Percentiles rank a stretch among this genome's conserved stretches.
These are phyloP conservation scores for Prunus yedoensis DNA, from an alignment of 331 rosid species.

Conservation along the genomic window DNA sequence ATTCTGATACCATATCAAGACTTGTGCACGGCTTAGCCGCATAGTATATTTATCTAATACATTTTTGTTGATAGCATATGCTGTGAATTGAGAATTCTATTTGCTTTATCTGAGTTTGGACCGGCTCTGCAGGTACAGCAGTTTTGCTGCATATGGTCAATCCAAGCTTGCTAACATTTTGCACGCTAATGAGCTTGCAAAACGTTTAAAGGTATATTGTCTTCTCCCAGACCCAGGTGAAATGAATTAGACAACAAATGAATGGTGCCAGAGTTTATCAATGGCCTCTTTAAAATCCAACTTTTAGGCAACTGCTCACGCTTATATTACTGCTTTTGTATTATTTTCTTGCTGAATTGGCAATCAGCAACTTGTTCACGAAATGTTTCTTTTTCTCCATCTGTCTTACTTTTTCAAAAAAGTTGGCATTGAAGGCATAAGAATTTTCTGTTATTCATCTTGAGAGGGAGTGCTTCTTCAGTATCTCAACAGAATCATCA, in stretches of 20 bases:
- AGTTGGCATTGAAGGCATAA: neutral
- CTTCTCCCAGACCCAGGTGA: slow-evolving; percentile 1
- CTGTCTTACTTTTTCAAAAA: neutral
- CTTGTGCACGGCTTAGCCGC: no score
- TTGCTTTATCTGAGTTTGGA: neutral
- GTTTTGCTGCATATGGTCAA: slow-evolving; percentile 47
- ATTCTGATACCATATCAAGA: no score
- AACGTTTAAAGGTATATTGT: slow-evolving; percentile 30
- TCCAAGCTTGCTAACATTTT: slow-evolving; percentile 54
- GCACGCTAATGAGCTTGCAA: slow-evolving; percentile 55
- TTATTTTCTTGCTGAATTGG: neutral
- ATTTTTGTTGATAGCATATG: neutral
- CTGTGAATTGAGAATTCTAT: neutral
- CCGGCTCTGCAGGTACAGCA: slow-evolving; percentile 37
- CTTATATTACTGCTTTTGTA: neutral
- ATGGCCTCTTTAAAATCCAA: neutral
- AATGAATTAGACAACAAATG: neutral
- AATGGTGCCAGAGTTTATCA: neutral
- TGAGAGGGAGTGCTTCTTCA: neutral
- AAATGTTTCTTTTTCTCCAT: neutral
- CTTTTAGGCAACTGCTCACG: neutral
- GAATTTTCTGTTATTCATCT: no score
- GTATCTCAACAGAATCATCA: neutral
- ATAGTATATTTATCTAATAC: no score
- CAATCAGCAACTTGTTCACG: neutral